phyloP scores from a whole-genome alignment of 2,329 filamentous ascomycete genomes.

The Stylonectria norvegica region DNA sequence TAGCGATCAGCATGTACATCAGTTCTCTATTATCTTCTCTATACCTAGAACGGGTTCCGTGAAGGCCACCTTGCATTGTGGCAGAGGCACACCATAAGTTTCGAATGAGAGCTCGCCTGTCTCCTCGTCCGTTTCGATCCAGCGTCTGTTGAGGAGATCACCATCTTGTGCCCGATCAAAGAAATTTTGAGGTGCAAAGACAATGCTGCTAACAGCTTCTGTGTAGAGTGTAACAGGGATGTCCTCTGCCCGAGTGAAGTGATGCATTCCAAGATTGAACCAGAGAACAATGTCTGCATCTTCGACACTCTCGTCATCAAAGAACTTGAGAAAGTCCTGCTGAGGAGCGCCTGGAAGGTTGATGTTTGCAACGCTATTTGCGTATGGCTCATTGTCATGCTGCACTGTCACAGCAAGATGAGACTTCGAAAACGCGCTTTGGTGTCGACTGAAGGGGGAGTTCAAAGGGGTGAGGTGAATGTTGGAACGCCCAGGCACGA shows the following conservation, averaged over 20 bases:
- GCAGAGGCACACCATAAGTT: slow-evolving; percentile 30
- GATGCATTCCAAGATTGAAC: slow-evolving; percentile 50
- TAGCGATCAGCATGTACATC: too few relatives aligned
- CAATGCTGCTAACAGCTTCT: slow-evolving; percentile 31
- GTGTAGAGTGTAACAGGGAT: slow-evolving; percentile 32
- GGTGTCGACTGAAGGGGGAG: slow-evolving; percentile 40
- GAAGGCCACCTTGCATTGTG: slow-evolving; percentile 28
- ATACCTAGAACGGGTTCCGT: slow-evolving; percentile 24
- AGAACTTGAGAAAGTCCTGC: slow-evolving; percentile 45
- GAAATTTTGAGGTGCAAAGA: slow-evolving; percentile 34
- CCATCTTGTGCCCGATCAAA: slow-evolving; percentile 34
- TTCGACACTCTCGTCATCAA: slow-evolving; percentile 37
- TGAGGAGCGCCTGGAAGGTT: slow-evolving; percentile 40
- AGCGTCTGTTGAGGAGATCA: slow-evolving; percentile 34
- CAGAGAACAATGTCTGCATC: slow-evolving; percentile 42
- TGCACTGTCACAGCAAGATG: slow-evolving; percentile 21
- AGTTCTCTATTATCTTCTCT: slow-evolving; percentile 5
- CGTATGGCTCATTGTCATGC: slow-evolving; percentile 38
- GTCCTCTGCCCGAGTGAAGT: slow-evolving; percentile 26
- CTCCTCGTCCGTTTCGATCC: slow-evolving; percentile 25
- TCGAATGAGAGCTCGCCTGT: slow-evolving; percentile 27
- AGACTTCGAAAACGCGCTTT: slow-evolving; percentile 44
- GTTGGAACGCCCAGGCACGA: slow-evolving; percentile 34
- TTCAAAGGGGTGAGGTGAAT: slow-evolving; percentile 43
- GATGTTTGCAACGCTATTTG: slow-evolving; percentile 36